Evolutionary conservation across 2,329 filamentous ascomycete genomes (phyloP), one percentile per base, ranked within the genome.

Genomic region (Penicillium sp.): DNA sequence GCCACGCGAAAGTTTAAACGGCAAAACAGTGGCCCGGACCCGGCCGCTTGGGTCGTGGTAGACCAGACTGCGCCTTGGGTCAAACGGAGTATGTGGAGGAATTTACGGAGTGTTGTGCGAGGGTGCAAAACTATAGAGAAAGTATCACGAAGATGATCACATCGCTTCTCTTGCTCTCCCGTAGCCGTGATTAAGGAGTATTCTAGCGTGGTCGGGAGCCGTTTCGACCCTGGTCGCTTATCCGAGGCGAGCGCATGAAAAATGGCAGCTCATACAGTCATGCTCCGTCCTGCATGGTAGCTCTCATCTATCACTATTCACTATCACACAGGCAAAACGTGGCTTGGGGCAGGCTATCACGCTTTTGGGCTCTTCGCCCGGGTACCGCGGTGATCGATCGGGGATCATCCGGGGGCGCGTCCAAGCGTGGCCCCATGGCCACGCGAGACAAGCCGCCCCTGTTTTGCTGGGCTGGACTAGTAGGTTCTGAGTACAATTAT

Each of bases 371-470:
- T 27, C 47, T 54, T 59, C 35, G 53, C 51, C 62, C 62, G 58
- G 56, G 53, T 63, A 46, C 50, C 33, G 53, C 54, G 60, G 27
- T 63, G 63, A 65, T 65, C 62, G 63, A 65, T 65, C 60, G 60
- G 60, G 60, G 63, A 65, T 65, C 63, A 60, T 60, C 63, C 60
- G 60, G 62, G 62, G 61, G 31, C 44, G 31, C 44, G 24, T 41
- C 16, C n/a, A 37, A 54, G 56, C 58, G 55, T 61, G 52, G 60
- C 57, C 57, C 60, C 60, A 58, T 55, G 52, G 63, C 60, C 60
- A 65, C 57, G 60, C 59, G 59, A 62, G 56, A 55, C 53, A 52
- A 35, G 31, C 56, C 55, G 47, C 41, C 46, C 27, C 18, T 9
- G 7, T 27, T 19, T 24, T 14, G 10, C 27, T 31, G n/a, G 47